Base-by-base conservation (phyloP, 768 basidiomycete species). In the Termitomyces sp. region DNA sequence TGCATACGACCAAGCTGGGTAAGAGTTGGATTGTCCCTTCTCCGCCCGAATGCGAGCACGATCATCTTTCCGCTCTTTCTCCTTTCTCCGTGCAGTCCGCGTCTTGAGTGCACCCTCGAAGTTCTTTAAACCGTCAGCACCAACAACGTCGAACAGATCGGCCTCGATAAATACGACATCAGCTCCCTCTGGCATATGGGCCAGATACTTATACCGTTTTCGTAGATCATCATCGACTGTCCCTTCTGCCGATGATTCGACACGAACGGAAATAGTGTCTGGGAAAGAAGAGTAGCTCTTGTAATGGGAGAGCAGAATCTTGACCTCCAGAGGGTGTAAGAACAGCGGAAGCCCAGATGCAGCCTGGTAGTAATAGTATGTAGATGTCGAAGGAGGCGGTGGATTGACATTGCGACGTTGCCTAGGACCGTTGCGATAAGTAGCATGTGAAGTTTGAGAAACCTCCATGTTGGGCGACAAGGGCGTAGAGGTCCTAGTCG, bases 291-390 rank as follows among this genome's bases (percentile, higher is more conserved):
- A 73, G 65, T 98, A 98, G 60, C 78, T 79, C 66, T 80, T 79
- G 72, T 86, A 98, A 68, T 95, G 88, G 13, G 92, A 82, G 44
- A 94, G 77, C 26, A 99, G 79, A 60, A 97, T 93, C 72, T 87
- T 89, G 72, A 97, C 98, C 69, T 99, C 96, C 31, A 99, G 81
- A 3, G 96, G 96, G 66, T 97, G 94, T 12, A 99, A 83, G 77
- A 91, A 99, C 63, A 97, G 80, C 10, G 93, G 90, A 56, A 90
- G 78, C 13, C 97, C 97, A 1, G 92, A 90, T 0, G 92, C 85
- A 18, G 94, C 90, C 70, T 98, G 97, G 70, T 98, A 99, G 72
- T 90, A 99, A 69, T 90, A 94, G 73, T 96, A 99, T 9, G 92
- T 88, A 10, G 92, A 88, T 16, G 90, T 89, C 18, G 90, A 90